Evolutionary conservation across 768 basidiomycete species (phyloP), one percentile per base, ranked within the genome.

Genomic region (Saitozyma podzolica): DNA sequence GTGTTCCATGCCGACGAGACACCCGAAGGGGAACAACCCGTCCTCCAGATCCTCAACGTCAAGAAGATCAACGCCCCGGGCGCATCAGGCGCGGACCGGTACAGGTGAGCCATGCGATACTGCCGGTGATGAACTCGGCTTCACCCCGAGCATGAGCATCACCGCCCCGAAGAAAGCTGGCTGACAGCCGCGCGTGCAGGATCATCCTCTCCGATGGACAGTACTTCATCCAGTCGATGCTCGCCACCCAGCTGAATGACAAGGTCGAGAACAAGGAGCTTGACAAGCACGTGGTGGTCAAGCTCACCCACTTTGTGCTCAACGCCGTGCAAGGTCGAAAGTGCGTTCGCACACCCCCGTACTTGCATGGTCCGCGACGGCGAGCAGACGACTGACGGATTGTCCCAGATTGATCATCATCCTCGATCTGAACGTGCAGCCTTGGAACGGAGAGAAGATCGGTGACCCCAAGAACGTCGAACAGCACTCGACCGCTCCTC

Each of bases 141-240:
- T 11, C 8, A 16, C 59, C 4, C 9, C 8, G 47, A 17, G 13
- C 11, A 47, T 6, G 29, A 10, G 16, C 1, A 9, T 20, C 29
- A 29, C 9, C 39, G 62, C 41, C 45, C 13, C 39, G 20, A 19
- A 29, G 29, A 29, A 29, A 88, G 61, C 87, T 85, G 79, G 49
- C 63, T 57, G 43, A 50, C 41, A 62, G 61, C 11, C 49, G 51
- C 29, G 51, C n/a, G 51, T 7, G 85, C 62, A 79, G 92, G 64
- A 84, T 95, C 63, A 91, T 97, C 79, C 82, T 97, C 47, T 95
- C 92, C 0, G 95, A 98, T 80, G 93, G 95, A 47, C 82, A 83
- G 17, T 81, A 89, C 67, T 96, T 90, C 77, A 83, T 89, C 53
- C 96, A 97, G 78, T 88, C 90, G 29, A 97, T 99, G 96, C 83